Evolutionary conservation across 2,329 filamentous ascomycete genomes (phyloP), one percentile per base, ranked within the genome.

Genomic region (Diplocarpon rosae): DNA sequence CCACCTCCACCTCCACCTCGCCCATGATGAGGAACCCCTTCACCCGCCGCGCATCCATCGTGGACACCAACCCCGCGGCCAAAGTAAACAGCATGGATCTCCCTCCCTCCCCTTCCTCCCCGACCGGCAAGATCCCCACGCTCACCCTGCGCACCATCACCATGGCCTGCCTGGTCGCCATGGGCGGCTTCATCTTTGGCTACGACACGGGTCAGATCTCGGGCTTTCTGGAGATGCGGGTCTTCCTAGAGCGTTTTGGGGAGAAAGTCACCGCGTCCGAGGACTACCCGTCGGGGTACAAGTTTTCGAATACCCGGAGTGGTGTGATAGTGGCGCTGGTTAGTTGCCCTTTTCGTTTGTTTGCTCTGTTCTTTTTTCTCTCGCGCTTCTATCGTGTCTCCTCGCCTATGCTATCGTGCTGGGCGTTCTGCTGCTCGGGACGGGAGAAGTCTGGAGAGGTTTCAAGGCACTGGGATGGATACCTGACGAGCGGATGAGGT

Each of bases 291-390:
- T 37, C 13, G 7, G 57, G 57, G 1, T 58, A 56, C 20, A 52
- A 49, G 27, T 83, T 83, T 62, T 71, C 68, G 41, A 75, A 78
- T 24, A 72, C 72, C 4, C 69, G 78, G 43, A 75, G 78, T 50
- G 80, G 80, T 41, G 72, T 77, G 16, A 78, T 83, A 50, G 73
- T 78, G 46, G 78, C 71, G 50, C 66, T 83, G 28, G 56, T 59
- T 53, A n/a, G 28, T 37, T 66, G 75, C 75, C 11, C 72, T 70
- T 17, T 36, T 59, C 30, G 4, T 12, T 10, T 32, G 4, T 9
- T 10, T 7, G 4, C 20, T 24, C 20, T 3, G 4, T 24, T 24
- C 4, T 24, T 24, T 24, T 24, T 24, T 3, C 7, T 24, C 20
- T 3, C 20, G 3, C 20, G 20, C 20, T 24, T 24, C 20, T 24